Percentiles rank a stretch among this genome's conserved stretches.
phyloP scores from a whole-genome alignment of 495 filamentous ascomycete species.

The Niebla homalea region DNA sequence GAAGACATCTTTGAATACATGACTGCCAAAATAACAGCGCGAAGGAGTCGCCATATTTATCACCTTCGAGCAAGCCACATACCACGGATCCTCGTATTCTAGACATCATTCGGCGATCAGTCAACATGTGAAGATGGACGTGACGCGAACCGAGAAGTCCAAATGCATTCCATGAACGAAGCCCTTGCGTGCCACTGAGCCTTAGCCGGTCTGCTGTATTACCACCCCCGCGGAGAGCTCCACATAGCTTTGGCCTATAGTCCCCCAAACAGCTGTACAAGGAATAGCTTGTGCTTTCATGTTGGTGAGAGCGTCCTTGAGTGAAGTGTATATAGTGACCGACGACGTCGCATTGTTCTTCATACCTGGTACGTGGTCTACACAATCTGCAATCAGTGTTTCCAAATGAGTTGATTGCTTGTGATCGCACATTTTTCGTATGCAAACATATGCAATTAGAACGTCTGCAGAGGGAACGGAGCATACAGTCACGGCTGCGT shows the following conservation, averaged over 20 bases:
- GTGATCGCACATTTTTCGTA: background rate
- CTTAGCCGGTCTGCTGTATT: slow-evolving; percentile 16
- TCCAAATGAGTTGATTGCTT: too few species aligned
- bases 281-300: slow-evolving; percentile 30
- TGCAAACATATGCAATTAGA: background rate
- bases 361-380: too few species aligned
- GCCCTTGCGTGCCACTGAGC: too few species aligned
- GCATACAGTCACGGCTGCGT: slow-evolving; percentile 1
- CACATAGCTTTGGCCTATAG: slow-evolving; percentile 17
- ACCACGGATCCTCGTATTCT: too few species aligned
- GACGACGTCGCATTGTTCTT: background rate
- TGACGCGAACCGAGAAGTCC: too few species aligned
- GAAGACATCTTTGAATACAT: background rate
- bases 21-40: background rate
- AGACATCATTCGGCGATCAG: too few species aligned
- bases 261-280: slow-evolving; percentile 34
- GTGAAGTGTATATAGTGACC: slow-evolving; percentile 9
- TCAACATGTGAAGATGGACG: too few species aligned
- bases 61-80: too few species aligned
- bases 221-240: slow-evolving; percentile 27
- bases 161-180: too few species aligned
- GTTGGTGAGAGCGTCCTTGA: slow-evolving; percentile 7
- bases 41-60: background rate
- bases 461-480: background rate
- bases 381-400: too few species aligned